Evolutionary conservation across 1,284 basidiomycete species (phyloP).

Genomic region (Chondrostereum purpureum): DNA sequence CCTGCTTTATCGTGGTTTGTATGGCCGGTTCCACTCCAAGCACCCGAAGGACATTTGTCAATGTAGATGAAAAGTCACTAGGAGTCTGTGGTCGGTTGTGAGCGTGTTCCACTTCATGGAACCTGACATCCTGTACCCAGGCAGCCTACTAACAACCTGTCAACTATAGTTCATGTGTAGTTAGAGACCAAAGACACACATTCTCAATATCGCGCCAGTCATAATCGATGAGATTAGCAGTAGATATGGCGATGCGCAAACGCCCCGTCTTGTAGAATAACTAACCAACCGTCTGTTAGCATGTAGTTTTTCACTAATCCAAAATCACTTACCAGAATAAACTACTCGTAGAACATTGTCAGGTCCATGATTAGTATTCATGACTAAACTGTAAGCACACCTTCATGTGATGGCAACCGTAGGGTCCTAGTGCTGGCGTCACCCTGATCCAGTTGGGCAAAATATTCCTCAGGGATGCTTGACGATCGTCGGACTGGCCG

Average conservation of each 20-base stretch:
- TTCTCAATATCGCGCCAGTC: conserved; percentile 82
- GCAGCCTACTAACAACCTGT: conserved; percentile 56
- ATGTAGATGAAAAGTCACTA: conserved; percentile 41
- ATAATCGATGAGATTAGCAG: conserved; percentile 66
- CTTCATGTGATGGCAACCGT: conserved; percentile 80
- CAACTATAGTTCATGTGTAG: not conserved
- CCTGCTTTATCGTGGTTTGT: conserved; percentile 43
- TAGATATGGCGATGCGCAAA: conserved; percentile 64
- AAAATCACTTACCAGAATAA: conserved; percentile 52
- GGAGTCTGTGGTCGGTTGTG: conserved; percentile 38
- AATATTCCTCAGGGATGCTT: conserved; percentile 51
- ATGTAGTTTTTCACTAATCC: not conserved
- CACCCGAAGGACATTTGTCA: conserved; percentile 51
- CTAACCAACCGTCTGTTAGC: conserved; percentile 23
- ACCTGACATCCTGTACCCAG: conserved; percentile 72
- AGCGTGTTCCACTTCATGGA: conserved; percentile 34
- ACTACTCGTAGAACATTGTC: conserved; percentile 30
- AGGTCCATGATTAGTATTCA: conserved; percentile 5
- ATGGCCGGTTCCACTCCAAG: conserved; percentile 63
- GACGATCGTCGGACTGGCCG: conserved; percentile 51
- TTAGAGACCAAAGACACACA: conserved; percentile 26
- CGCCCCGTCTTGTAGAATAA: conserved; percentile 70
- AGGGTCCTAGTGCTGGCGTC: conserved; percentile 54
- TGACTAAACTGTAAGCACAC: conserved; percentile 25
- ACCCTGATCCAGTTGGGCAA: conserved; percentile 70